Percentiles rank a stretch among this genome's conserved stretches.
Conservation (phyloP, 1,284 basidiomycete species). For the Phylloboletellus chloephorus region DNA sequence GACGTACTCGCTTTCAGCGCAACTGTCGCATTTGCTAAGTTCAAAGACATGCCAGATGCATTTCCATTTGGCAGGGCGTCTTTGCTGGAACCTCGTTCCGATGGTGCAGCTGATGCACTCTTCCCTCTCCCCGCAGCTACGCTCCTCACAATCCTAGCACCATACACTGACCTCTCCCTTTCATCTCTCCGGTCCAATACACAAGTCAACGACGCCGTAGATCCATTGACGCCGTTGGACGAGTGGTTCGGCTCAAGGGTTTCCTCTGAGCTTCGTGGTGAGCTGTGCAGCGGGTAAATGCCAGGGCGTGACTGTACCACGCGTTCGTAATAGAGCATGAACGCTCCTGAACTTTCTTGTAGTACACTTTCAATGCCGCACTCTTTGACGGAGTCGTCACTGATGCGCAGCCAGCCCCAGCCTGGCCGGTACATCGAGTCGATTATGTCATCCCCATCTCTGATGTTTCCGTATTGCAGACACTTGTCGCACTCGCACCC, state of each 20-base stretch:
- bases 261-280: constrained; percentile 52
- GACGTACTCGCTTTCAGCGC: constrained; percentile 20
- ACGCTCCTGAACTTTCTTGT: constrained; percentile 66
- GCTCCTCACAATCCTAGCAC: constrained; percentile 51
- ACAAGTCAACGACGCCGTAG: constrained; percentile 37
- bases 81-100: constrained; percentile 19
- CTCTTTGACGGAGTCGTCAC: constrained; percentile 78
- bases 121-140: constrained; percentile 46
- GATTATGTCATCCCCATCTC: constrained; percentile 35
- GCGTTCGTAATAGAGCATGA: constrained; percentile 90
- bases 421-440: constrained; percentile 39
- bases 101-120: constrained; percentile 30
- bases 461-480: constrained; percentile 36
- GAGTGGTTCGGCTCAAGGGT: constrained; percentile 50
- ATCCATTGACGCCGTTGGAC: constrained; percentile 36
- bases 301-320: constrained; percentile 39
- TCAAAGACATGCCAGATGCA: constrained; percentile 9
- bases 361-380: constrained; percentile 72
- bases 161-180: constrained; percentile 30
- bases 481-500: constrained; percentile 43
- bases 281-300: constrained; percentile 28
- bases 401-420: constrained; percentile 79
- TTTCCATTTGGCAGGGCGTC: constrained; percentile 13
- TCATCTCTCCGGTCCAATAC: constrained; percentile 19
- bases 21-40: constrained; percentile 24